phyloP scores from a whole-genome alignment of 2,329 filamentous ascomycete species.

The Graphiopsis chlorocephala region DNA sequence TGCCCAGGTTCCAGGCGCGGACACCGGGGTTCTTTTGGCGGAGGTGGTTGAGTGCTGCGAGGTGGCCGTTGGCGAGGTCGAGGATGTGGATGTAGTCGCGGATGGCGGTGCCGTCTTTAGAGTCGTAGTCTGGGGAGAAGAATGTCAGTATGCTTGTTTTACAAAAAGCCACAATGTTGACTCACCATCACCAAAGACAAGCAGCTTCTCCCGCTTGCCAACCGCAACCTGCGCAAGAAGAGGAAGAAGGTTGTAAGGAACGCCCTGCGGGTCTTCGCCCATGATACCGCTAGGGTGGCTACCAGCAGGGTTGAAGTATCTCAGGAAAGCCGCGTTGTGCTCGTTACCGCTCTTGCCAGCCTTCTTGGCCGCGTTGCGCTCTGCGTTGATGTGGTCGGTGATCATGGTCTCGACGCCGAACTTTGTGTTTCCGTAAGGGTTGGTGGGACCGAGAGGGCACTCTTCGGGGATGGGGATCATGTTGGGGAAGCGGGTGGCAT shows the following conservation, averaged over 20 bases:
- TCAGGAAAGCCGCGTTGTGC: conserved; percentile 89
- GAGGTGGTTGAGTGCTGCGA: conserved; percentile 87
- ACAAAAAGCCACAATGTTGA: conserved; percentile 13
- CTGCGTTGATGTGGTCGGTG: conserved; percentile 81
- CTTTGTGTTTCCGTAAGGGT: conserved; percentile 97
- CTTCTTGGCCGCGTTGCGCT: conserved; percentile 80
- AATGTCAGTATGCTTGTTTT: conserved; percentile 24
- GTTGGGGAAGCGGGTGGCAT: conserved; percentile 90
- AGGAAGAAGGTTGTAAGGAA: conserved; percentile 93
- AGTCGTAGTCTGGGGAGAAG: conserved; percentile 69
- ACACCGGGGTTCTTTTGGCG: conserved; percentile 81
- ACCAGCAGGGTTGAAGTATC: conserved; percentile 97
- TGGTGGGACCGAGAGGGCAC: conserved; percentile 94
- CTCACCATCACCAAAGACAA: conserved; percentile 90
- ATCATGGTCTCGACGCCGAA: conserved; percentile 88
- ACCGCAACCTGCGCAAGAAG: conserved; percentile 94
- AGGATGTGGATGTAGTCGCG: conserved; percentile 98
- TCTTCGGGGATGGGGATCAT: conserved; percentile 99
- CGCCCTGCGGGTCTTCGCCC: conserved; percentile 94
- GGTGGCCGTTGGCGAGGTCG: conserved; percentile 81
- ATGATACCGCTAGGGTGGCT: conserved; percentile 94
- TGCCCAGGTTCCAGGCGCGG: conserved; percentile 94
- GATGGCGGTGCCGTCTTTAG: conserved; percentile 87
- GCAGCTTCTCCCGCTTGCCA: conserved; percentile 86
- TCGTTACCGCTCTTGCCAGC: conserved; percentile 71